Conservation (phyloP, 176 grass and related monocot genomes). For the Triticum turgidum region DNA sequence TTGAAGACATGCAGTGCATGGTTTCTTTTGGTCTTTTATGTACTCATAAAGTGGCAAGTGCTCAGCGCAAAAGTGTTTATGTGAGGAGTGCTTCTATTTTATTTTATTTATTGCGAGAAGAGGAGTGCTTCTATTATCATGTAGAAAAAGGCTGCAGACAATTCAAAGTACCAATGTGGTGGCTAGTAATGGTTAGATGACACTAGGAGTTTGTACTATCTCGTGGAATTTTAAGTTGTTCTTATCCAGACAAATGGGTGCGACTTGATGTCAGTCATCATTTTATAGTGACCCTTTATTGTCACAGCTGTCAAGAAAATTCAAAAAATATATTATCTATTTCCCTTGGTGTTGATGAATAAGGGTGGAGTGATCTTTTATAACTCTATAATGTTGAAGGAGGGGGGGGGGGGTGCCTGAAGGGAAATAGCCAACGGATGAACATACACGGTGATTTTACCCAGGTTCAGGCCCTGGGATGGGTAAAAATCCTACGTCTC, state of each 20-base stretch:
- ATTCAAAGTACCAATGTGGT: not conserved
- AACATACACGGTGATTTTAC: no score
- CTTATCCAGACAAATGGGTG: constrained; percentile 18
- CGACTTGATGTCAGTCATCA: constrained; percentile 31
- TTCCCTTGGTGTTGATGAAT: not conserved
- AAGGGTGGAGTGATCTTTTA: no score
- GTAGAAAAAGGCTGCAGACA: not conserved
- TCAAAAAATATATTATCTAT: not conserved
- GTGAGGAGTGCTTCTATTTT: not conserved
- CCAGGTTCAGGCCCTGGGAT: no score
- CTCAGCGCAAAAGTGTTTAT: constrained; percentile 1
- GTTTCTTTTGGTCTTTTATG: constrained; percentile 24
- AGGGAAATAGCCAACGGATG: no score
- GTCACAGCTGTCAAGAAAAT: not conserved
- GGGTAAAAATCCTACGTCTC: no score
- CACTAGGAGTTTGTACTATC: not conserved
- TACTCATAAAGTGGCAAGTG: constrained; percentile 9
- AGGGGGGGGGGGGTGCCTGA: no score
- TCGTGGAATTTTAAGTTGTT: not conserved
- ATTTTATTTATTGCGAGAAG: no score
- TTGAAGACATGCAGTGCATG: constrained; percentile 3
- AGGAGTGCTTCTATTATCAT: not conserved
- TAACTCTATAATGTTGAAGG: no score
- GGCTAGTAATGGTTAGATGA: constrained; percentile 30
- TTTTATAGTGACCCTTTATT: not conserved